A percentile compares a stretch with the other conserved stretches of the same genome.
These are phyloP conservation scores for Cladosporium oxysporum DNA, from an alignment of 2,329 filamentous ascomycete genomes.

Conservation along the genomic window DNA sequence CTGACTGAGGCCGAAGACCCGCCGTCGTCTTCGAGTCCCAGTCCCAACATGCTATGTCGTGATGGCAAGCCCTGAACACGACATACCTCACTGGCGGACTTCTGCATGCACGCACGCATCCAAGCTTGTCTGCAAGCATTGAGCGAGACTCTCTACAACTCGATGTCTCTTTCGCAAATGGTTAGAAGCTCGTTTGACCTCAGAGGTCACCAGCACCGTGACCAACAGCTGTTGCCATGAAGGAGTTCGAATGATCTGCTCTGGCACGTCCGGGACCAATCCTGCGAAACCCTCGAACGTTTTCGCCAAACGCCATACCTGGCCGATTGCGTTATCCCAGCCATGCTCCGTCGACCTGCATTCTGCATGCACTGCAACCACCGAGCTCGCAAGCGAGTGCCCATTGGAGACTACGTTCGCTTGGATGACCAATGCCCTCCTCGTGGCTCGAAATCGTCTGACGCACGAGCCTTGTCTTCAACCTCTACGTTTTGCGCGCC, in stretches of 20 bases:
- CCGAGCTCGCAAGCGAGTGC: background rate
- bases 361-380: background rate
- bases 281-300: background rate
- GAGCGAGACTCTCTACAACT: background rate
- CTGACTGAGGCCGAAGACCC: background rate
- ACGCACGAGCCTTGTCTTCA: background rate
- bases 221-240: background rate
- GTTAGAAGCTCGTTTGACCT: background rate
- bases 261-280: background rate
- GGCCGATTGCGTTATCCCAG: background rate
- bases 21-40: background rate
- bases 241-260: background rate
- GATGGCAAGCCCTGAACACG: constrained; percentile 2
- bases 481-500: background rate
- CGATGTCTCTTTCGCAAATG: background rate
- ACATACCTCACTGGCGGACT: background rate
- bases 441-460: background rate
- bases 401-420: background rate
- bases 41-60: constrained; percentile 6
- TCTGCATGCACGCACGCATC: background rate
- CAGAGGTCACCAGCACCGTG: background rate
- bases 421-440: background rate
- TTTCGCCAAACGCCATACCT: background rate
- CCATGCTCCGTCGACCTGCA: background rate
- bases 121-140: background rate